These are phyloP conservation scores for Phytophthora europaea DNA, from an alignment of 352 stramenopile species.

Conservation along the genomic window DNA sequence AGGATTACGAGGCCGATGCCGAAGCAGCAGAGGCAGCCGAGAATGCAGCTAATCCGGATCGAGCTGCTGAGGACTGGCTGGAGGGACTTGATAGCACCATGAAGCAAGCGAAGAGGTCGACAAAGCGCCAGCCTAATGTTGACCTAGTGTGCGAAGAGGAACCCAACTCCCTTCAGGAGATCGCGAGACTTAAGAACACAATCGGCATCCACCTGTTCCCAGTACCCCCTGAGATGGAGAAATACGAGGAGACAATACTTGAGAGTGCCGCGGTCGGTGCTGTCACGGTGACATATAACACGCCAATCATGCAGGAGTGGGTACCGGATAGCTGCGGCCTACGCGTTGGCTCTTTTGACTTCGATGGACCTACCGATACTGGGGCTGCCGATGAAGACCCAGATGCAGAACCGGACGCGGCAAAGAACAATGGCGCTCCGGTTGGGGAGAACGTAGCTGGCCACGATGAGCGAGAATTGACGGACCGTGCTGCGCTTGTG, in stretches of 20 bases:
- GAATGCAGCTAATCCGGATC: conserved; percentile 22
- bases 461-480: conserved; percentile 9
- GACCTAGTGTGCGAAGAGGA: conserved; percentile 63
- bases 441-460: conserved; percentile 4
- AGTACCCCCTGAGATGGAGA: conserved; percentile 60
- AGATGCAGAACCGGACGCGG: neutral
- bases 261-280: conserved; percentile 67
- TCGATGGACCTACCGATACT: conserved; percentile 13
- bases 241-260: conserved; percentile 63
- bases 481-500: conserved; percentile 24
- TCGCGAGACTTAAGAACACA: conserved; percentile 65
- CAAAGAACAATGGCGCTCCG: conserved; percentile 1
- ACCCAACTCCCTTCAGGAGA: conserved; percentile 51
- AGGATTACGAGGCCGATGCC: conserved; percentile 35
- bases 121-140: conserved; percentile 52
- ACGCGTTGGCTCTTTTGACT: conserved; percentile 66
- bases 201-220: conserved; percentile 80
- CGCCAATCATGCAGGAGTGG: conserved; percentile 82
- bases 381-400: conserved; percentile 16
- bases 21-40: conserved; percentile 35
- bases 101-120: conserved; percentile 23
- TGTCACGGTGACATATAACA: conserved; percentile 73
- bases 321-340: conserved; percentile 64
- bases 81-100: conserved; percentile 33
- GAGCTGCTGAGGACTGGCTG: conserved; percentile 37